A percentile compares a stretch with the other conserved stretches of the same genome.
Evolutionary conservation across 148 eudicot species (phyloP).

Genomic region (Spergularia marina): DNA sequence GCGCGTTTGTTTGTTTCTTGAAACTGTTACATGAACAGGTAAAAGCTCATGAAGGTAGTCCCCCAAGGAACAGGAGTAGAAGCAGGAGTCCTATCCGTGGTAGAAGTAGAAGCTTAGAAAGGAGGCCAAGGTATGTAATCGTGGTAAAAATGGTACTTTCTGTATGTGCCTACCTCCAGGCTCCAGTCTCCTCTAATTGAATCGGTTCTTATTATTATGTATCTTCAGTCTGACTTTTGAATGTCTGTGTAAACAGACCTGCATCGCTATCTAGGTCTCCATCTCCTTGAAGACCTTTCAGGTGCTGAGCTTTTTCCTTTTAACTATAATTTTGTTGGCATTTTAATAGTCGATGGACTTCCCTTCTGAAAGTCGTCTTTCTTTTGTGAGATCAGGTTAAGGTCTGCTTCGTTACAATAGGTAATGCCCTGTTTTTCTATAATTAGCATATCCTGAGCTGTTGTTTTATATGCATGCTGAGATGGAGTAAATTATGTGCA

Average conservation of each 20-base stretch:
- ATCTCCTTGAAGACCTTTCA: conserved; percentile 11
- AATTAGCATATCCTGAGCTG: not conserved
- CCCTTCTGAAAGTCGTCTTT: not conserved
- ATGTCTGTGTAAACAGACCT: conserved; percentile 23
- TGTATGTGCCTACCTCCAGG: not conserved
- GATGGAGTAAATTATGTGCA: too few relatives aligned
- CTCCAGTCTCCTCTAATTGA: not conserved
- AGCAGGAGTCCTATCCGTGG: conserved; percentile 29
- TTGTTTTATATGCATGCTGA: not conserved
- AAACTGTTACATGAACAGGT: conserved; percentile 17
- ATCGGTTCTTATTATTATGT: too few relatives aligned
- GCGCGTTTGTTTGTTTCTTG: not conserved
- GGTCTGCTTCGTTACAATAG: conserved; percentile 26
- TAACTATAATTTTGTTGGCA: not conserved
- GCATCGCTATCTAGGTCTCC: conserved; percentile 24
- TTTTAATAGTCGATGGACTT: not conserved
- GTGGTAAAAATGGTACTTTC: not conserved
- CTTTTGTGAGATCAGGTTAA: conserved; percentile 18
- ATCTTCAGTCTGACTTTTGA: not conserved
- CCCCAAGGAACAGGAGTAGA: conserved; percentile 26
- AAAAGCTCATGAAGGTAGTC: conserved; percentile 30
- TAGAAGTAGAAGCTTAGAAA: conserved; percentile 31
- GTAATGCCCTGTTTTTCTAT: not conserved
- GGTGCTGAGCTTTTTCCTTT: not conserved
- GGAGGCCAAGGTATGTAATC: conserved; percentile 15